Evolutionary conservation across 257 asterid species (phyloP).

Genomic region (Lycium ferocissimum): DNA sequence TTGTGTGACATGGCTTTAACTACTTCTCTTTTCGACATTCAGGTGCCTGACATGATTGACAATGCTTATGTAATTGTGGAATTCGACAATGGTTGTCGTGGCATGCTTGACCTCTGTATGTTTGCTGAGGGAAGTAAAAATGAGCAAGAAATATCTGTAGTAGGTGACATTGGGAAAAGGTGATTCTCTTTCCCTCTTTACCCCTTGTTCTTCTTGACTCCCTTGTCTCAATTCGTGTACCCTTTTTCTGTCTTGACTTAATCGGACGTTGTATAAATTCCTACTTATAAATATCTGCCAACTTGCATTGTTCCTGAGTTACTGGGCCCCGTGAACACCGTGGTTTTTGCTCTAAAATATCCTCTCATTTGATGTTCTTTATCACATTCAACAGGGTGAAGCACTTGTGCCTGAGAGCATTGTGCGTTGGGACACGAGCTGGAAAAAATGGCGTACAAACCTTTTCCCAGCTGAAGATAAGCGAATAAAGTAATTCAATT

Average conservation of each 20-base stretch:
- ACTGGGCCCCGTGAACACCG: background rate
- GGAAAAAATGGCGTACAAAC: conserved; percentile 74
- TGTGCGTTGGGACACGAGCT: conserved; percentile 70
- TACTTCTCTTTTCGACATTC: conserved; percentile 31
- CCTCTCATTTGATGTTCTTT: background rate
- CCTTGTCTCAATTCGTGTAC: background rate
- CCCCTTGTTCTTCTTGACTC: background rate
- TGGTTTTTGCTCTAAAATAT: background rate
- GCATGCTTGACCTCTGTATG: conserved; percentile 95
- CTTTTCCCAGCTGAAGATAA: conserved; percentile 64
- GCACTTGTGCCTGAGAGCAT: conserved; percentile 91
- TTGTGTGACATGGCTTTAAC: background rate
- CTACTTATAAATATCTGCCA: background rate
- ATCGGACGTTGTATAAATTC: background rate
- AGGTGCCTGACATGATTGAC: conserved; percentile 97
- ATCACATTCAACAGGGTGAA: conserved; percentile 65
- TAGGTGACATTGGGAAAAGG: conserved; percentile 94
- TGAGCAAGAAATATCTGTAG: conserved; percentile 94
- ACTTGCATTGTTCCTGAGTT: background rate
- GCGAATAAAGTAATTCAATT: conserved; percentile 66
- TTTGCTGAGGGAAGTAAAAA: conserved; percentile 96
- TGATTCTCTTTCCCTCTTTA: conserved; percentile 26
- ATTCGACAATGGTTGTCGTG: conserved; percentile 84
- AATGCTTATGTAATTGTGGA: conserved; percentile 93
- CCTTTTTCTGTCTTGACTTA: background rate